Evolutionary conservation across 2,329 filamentous ascomycete genomes (phyloP).

Genomic region (Colletotrichum sojae): DNA sequence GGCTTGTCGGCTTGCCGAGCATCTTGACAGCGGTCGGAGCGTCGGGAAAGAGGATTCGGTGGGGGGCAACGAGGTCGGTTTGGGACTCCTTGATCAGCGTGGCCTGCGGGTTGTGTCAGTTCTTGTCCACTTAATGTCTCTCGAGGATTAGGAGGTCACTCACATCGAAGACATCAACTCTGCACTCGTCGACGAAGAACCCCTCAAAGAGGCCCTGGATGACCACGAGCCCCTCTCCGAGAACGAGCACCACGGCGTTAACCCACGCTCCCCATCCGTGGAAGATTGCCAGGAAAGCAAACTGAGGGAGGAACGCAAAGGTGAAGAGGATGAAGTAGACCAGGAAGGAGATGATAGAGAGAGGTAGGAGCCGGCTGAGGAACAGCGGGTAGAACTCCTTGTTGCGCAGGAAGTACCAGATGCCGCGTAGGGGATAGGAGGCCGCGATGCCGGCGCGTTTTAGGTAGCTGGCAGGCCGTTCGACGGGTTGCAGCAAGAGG

Average conservation of each 20-base stretch:
- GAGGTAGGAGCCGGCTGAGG: constrained; percentile 81
- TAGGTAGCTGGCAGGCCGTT: constrained; percentile 59
- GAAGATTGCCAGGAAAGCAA: constrained; percentile 90
- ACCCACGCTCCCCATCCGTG: constrained; percentile 91
- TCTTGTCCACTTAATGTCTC: not conserved
- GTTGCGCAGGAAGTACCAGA: constrained; percentile 85
- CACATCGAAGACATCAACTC: constrained; percentile 88
- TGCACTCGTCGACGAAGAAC: constrained; percentile 84
- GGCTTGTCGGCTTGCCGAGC: constrained; percentile 84
- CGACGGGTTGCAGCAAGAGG: constrained; percentile 43
- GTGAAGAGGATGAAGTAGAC: constrained; percentile 90
- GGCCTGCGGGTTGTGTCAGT: constrained; percentile 57
- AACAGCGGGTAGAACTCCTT: constrained; percentile 88
- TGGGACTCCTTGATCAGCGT: constrained; percentile 83
- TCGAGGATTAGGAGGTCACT: constrained; percentile 47
- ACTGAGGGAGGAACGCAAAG: constrained; percentile 90
- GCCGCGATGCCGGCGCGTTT: constrained; percentile 61
- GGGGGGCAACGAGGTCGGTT: constrained; percentile 76
- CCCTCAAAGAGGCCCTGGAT: constrained; percentile 80
- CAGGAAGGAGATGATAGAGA: constrained; percentile 84
- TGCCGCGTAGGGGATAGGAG: constrained; percentile 76
- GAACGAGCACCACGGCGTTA: constrained; percentile 86
- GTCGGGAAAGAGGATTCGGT: constrained; percentile 76
- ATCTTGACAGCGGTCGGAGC: constrained; percentile 81
- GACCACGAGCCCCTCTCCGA: constrained; percentile 85